These are phyloP conservation scores for Fusarium xylarioides DNA, from an alignment of 2,329 filamentous ascomycete genomes.

Conservation along the genomic window DNA sequence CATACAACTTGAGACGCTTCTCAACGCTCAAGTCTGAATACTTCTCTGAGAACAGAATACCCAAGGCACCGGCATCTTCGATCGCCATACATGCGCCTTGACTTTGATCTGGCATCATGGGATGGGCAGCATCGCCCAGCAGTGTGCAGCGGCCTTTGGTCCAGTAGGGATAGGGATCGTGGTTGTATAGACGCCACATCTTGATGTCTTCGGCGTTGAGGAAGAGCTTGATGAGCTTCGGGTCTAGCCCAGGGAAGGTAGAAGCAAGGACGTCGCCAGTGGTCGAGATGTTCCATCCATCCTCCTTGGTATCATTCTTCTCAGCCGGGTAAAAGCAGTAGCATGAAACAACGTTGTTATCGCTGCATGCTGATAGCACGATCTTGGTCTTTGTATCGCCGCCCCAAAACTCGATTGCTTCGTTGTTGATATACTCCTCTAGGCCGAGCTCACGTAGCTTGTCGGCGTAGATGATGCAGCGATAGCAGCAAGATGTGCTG, in stretches of 20 bases:
- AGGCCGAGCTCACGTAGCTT: neutral
- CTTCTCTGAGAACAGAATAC: neutral
- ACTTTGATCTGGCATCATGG: constrained; percentile 23
- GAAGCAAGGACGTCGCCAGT: constrained; percentile 63
- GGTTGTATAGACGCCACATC: constrained; percentile 67
- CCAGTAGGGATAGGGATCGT: constrained; percentile 25
- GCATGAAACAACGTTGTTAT: constrained; percentile 66
- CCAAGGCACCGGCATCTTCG: constrained; percentile 4
- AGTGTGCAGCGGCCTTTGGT: constrained; percentile 15
- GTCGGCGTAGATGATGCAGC: constrained; percentile 10
- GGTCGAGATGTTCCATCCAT: constrained; percentile 62
- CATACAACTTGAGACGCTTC: constrained; percentile 4
- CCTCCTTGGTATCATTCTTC: constrained; percentile 63
- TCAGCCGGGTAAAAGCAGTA: constrained; percentile 72
- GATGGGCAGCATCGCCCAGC: constrained; percentile 24
- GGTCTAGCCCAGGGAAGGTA: constrained; percentile 66
- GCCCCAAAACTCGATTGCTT: constrained; percentile 72
- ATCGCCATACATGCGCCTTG: constrained; percentile 12
- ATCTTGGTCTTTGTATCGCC: constrained; percentile 67
- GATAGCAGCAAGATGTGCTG: constrained; percentile 15
- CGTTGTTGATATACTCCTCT: constrained; percentile 33
- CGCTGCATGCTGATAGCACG: constrained; percentile 70
- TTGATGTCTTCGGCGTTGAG: constrained; percentile 65
- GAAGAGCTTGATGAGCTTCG: constrained; percentile 63
- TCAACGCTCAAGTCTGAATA: constrained; percentile 1